Evolutionary conservation across 345 rosid genomes (phyloP), one percentile per base, ranked within the genome.

Genomic region (Boechera retrofracta): DNA sequence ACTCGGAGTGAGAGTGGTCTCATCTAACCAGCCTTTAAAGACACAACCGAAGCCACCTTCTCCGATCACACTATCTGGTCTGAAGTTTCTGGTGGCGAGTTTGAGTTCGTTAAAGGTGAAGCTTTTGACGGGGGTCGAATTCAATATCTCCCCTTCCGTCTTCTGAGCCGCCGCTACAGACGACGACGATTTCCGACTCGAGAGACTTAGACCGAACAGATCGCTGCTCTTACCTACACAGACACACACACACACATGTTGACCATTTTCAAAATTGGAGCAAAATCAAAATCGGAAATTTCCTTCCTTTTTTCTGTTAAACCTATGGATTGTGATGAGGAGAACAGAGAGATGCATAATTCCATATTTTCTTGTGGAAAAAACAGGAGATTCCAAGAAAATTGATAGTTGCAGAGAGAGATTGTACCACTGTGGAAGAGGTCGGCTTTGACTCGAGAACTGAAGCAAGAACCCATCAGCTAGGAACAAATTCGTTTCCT

Each of bases 21-120:
- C 93, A 73, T 96, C 98, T 42, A 96, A 78, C 98, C 99, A 96
- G 16, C 98, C 99, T 80, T 93, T 96, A 69, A 93, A 96, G 35
- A 96, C 98, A 45, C 94, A 87, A 73, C 99, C 99, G 63, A 93
- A 96, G 5, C 99, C 99, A 69, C 98, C 98, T 87, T 93, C 97
- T 11, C 98, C 98, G 26, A 93, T 67, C 45, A 96, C 96, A 77
- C 97, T 91, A 74, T 96, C 99, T 1, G 97, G 92, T 41, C 99
- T 83, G 80, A 96, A 96, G 81, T 91, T 96, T 69, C 96, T 86
- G 0, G 99, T 91, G 33, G 95, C 93, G 18, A 79, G 82, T 78
- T 75, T 89, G 2, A 96, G 92, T 74, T 96, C 93, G 62, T 81
- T 74, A 77, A 85, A 93, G 73, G 59, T 82, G 77, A 96, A 89